These are phyloP conservation scores for Metschnikowia similis DNA, from an alignment of 805 yeast genomes.

Conservation along the genomic window DNA sequence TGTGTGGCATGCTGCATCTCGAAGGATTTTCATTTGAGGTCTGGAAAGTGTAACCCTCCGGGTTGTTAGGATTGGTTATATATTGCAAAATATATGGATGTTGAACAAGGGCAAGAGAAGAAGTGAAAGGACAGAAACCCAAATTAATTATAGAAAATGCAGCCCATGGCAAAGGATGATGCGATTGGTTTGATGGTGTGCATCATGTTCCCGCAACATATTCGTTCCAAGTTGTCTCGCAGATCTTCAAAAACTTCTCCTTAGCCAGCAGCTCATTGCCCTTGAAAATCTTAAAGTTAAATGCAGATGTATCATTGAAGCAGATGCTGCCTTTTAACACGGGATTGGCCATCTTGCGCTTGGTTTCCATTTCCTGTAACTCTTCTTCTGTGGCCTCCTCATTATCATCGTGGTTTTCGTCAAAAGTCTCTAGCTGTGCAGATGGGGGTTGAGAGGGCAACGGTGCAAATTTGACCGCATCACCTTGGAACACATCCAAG, in stretches of 20 bases:
- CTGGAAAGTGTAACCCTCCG: no score
- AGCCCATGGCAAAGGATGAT: neutral
- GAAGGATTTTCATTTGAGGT: no score
- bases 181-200: neutral
- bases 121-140: neutral
- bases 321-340: slow-evolving; percentile 14
- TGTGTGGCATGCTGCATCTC: no score
- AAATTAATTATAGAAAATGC: neutral
- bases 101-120: neutral
- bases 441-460: slow-evolving; percentile 48
- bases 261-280: slow-evolving; percentile 18
- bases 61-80: neutral
- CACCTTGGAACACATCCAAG: slow-evolving; percentile 46
- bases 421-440: slow-evolving; percentile 32
- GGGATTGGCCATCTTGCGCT: slow-evolving; percentile 7
- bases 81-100: neutral
- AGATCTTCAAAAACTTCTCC: slow-evolving; percentile 38
- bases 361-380: slow-evolving; percentile 12
- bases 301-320: slow-evolving; percentile 16
- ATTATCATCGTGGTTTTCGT: slow-evolving; percentile 9
- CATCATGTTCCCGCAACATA: slow-evolving; percentile 12
- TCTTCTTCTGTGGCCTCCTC: slow-evolving; percentile 14
- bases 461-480: slow-evolving; percentile 45
- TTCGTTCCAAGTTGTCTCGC: slow-evolving; percentile 44
- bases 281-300: slow-evolving; percentile 16